These are phyloP conservation scores for Haplosporangium gracile DNA, from an alignment of 192 early-diverging fungal species.

Conservation along the genomic window DNA sequence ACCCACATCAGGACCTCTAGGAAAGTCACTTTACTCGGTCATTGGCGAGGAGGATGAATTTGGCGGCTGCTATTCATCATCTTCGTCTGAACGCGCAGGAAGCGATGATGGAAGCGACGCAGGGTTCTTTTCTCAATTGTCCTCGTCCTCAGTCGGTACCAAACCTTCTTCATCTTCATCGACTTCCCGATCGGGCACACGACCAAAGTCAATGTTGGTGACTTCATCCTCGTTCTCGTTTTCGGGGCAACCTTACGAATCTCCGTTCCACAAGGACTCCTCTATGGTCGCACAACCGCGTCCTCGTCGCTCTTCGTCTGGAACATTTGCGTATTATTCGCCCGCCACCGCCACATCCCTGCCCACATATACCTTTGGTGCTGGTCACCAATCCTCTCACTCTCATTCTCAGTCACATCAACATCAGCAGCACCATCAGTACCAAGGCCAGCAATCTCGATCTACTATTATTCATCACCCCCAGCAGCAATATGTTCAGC, in stretches of 20 bases:
- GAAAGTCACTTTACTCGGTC: neutral
- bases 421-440: neutral
- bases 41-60: conserved; percentile 13
- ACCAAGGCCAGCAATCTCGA: neutral
- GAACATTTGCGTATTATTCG: conserved; percentile 5
- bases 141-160: neutral
- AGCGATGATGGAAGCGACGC: neutral
- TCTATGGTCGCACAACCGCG: neutral
- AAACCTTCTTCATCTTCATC: conserved; percentile 6
- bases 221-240: conserved; percentile 12
- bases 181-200: neutral
- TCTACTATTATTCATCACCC: conserved; percentile 9
- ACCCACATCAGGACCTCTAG: neutral
- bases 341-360: neutral
- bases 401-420: conserved; percentile 3
- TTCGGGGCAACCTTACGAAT: conserved; percentile 10
- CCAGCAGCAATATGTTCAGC: conserved; percentile 37
- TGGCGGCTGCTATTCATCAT: neutral
- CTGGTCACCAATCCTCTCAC: conserved; percentile 8
- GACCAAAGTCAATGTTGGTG: conserved; percentile 35
- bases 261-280: conserved; percentile 29
- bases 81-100: neutral
- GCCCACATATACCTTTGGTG: conserved; percentile 21
- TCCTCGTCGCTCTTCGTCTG: conserved; percentile 22
- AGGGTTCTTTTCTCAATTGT: neutral